Conservation (phyloP, 108 stramenopile genomes). For the Nitzschia sp. region DNA sequence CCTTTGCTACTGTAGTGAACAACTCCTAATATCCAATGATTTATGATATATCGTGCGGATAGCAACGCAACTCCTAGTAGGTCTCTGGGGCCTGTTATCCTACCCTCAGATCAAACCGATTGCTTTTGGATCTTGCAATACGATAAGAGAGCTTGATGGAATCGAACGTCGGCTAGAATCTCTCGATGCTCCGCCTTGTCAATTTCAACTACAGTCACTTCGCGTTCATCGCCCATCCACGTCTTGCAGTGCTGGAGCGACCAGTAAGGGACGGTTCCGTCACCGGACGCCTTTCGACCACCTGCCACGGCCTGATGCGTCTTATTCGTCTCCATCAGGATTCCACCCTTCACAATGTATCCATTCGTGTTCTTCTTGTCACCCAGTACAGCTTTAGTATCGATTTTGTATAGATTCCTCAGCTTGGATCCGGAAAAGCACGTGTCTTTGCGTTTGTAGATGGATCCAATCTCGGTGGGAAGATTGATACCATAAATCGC, state of each 20-base stretch:
- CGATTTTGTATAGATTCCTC: slow-evolving; percentile 38
- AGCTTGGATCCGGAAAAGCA: slow-evolving; percentile 19
- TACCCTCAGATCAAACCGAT: slow-evolving; percentile 2
- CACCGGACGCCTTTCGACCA: slow-evolving; percentile 29
- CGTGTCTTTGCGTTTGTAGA: slow-evolving; percentile 47
- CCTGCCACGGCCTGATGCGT: slow-evolving; percentile 30
- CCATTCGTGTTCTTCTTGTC: slow-evolving; percentile 13
- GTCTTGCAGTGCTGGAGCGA: slow-evolving; percentile 46
- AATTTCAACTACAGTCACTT: slow-evolving; percentile 30
- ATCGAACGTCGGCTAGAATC: slow-evolving; percentile 38
- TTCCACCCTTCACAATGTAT: slow-evolving; percentile 35
- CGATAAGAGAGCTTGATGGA: slow-evolving; percentile 46
- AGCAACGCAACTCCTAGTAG: too few species aligned
- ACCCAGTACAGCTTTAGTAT: slow-evolving; percentile 30
- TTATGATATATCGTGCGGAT: too few species aligned
- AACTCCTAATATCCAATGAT: too few species aligned
- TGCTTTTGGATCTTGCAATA: slow-evolving; percentile 10
- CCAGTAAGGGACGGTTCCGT: slow-evolving; percentile 65
- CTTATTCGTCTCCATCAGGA: slow-evolving; percentile 55
- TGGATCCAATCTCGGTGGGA: slow-evolving; percentile 51
- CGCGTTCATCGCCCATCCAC: slow-evolving; percentile 41
- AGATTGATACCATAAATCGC: slow-evolving; percentile 66
- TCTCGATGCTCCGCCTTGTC: slow-evolving; percentile 34
- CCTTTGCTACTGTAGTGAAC: too few species aligned
- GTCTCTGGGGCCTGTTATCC: too few species aligned